These are phyloP conservation scores for Takakia lepidozioides DNA, from an alignment of 225 moss, liverwort and hornwort genomes.

Conservation along the genomic window DNA sequence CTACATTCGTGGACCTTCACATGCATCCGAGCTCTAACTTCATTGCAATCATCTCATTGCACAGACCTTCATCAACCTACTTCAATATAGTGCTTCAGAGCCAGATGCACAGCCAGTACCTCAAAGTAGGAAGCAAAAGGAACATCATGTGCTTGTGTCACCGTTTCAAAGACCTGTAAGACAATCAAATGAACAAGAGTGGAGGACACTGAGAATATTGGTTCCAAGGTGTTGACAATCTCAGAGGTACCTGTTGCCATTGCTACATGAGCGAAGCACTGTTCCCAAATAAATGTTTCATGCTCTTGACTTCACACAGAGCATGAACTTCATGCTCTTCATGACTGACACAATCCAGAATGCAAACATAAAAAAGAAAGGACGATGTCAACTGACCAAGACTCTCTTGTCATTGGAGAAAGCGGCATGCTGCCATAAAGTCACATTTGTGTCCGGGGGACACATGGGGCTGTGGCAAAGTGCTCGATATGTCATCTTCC, in stretches of 20 bases:
- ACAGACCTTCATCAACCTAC: neutral
- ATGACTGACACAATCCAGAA: conserved; percentile 5
- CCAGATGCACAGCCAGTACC: conserved; percentile 21
- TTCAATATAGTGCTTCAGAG: neutral
- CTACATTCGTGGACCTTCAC: too few species aligned
- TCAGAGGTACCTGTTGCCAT: too few species aligned
- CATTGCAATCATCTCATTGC: neutral
- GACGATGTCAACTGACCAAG: conserved; percentile 38
- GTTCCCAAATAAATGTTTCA: too few species aligned
- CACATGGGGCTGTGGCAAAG: conserved; percentile 86
- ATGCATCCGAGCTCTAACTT: too few species aligned
- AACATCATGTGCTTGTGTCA: conserved; percentile 78
- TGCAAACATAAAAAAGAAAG: neutral
- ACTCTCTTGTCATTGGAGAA: conserved; percentile 54
- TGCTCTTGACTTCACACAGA: too few species aligned
- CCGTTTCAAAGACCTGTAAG: conserved; percentile 69
- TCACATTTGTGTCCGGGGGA: conserved; percentile 87
- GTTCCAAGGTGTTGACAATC: neutral
- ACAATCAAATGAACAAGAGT: neutral
- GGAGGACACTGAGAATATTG: neutral
- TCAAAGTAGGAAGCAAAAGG: conserved; percentile 92
- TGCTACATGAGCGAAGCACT: too few species aligned
- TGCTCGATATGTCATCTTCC: conserved; percentile 71
- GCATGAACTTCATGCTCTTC: neutral
- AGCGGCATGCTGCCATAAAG: conserved; percentile 70